A percentile compares a stretch with the other conserved stretches of the same genome.
Evolutionary conservation across 495 filamentous ascomycete species (phyloP).

Genomic region (Trichoderma orchidacearum): DNA sequence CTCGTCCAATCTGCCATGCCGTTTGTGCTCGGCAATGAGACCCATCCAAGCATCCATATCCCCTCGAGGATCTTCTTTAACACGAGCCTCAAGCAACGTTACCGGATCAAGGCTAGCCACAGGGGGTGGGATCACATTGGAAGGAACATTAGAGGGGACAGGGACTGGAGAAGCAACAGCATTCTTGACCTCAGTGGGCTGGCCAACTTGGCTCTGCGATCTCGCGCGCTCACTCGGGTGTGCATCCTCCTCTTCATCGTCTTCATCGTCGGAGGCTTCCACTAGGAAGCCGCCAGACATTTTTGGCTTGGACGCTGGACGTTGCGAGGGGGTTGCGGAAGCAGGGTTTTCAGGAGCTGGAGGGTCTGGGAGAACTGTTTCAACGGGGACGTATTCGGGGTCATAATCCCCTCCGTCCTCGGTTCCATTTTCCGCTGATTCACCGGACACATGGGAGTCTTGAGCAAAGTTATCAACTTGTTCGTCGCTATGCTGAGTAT

Average conservation of each 20-base stretch:
- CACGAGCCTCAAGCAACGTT: conserved; percentile 77
- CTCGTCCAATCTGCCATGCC: conserved; percentile 68
- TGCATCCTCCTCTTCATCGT: conserved; percentile 29
- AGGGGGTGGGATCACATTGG: conserved; percentile 7
- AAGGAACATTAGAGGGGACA: conserved; percentile 4
- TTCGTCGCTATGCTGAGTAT: conserved; percentile 40
- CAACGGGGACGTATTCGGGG: conserved; percentile 28
- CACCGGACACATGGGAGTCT: conserved; percentile 29
- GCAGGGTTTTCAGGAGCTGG: conserved; percentile 1
- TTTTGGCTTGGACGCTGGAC: conserved; percentile 41
- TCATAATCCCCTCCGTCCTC: conserved; percentile 37
- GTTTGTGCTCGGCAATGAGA: conserved; percentile 73
- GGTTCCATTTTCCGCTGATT: conserved; percentile 21
- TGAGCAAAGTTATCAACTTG: conserved; percentile 31
- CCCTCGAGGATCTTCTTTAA: conserved; percentile 80
- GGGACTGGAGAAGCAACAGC: neutral
- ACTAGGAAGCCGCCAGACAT: conserved; percentile 71
- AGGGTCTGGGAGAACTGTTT: neutral
- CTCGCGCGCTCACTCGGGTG: neutral
- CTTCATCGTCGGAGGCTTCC: conserved; percentile 52
- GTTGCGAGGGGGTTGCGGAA: conserved; percentile 18
- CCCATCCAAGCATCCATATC: conserved; percentile 82
- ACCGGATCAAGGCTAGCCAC: conserved; percentile 54
- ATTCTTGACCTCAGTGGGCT: neutral
- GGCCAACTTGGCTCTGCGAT: neutral